Conservation (phyloP, 108 stramenopile genomes). For the Craspedostauros australis region DNA sequence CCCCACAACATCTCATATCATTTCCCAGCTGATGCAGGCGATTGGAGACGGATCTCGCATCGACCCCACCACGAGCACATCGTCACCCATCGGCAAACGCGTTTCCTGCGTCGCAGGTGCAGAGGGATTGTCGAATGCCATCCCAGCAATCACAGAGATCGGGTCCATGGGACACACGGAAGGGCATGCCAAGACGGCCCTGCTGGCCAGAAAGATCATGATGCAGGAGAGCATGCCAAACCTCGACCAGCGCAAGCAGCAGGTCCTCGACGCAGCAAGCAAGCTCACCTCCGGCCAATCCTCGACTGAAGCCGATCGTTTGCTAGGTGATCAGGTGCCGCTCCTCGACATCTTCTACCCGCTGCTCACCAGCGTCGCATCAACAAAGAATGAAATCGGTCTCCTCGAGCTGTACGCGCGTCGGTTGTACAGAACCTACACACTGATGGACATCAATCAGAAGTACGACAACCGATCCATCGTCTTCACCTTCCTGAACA, state of each 20-base stretch:
- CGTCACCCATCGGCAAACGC: slow-evolving; percentile 25
- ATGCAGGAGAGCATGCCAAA: slow-evolving; percentile 91
- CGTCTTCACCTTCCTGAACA: slow-evolving; percentile 70
- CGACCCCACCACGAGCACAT: slow-evolving; percentile 42
- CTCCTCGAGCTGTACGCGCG: slow-evolving; percentile 82
- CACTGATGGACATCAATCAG: slow-evolving; percentile 54
- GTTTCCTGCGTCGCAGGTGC: slow-evolving; percentile 71
- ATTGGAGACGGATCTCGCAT: slow-evolving; percentile 66
- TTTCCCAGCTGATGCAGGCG: slow-evolving; percentile 71
- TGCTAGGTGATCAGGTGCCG: slow-evolving; percentile 75
- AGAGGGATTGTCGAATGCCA: slow-evolving; percentile 60
- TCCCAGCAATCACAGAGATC: slow-evolving; percentile 88
- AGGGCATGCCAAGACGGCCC: slow-evolving; percentile 69
- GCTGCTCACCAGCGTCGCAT: slow-evolving; percentile 40
- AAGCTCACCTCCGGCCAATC: slow-evolving; percentile 29
- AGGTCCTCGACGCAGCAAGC: slow-evolving; percentile 46
- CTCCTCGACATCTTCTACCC: slow-evolving; percentile 85
- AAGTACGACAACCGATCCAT: slow-evolving; percentile 38
- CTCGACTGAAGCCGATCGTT: slow-evolving; percentile 46
- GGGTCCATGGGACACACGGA: slow-evolving; percentile 81
- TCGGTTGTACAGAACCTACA: slow-evolving; percentile 79
- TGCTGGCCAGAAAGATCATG: slow-evolving; percentile 81
- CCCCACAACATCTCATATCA: slow-evolving; percentile 58
- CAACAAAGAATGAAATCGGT: slow-evolving; percentile 45
- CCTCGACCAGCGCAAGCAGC: slow-evolving; percentile 64